phyloP scores from a whole-genome alignment of 495 filamentous ascomycete genomes.

The Neurospora africana region DNA sequence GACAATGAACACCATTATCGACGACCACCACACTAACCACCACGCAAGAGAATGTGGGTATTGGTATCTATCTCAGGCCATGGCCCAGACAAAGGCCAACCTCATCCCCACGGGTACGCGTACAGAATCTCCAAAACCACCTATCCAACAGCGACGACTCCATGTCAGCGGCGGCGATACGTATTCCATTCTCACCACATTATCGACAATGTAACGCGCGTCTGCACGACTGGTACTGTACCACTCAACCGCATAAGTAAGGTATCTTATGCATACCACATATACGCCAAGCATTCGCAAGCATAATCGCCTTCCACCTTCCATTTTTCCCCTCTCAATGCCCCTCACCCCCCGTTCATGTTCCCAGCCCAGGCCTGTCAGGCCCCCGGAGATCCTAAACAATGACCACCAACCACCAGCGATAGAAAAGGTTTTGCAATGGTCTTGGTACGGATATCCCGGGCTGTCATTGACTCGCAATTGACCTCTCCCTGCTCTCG shows the following conservation, averaged over 20 bases:
- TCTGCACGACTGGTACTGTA: neutral
- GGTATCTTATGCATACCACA: neutral
- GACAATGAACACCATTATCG: neutral
- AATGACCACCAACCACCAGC: neutral
- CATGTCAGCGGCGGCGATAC: neutral
- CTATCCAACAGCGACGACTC: neutral
- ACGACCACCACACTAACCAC: neutral
- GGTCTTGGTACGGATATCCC: neutral
- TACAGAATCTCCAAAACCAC: neutral
- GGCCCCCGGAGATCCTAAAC: neutral
- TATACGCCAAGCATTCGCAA: neutral
- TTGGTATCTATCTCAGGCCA: too few species aligned
- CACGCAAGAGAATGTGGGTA: neutral
- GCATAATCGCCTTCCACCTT: neutral
- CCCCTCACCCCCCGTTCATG: neutral
- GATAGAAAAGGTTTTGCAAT: neutral
- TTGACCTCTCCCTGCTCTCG: neutral
- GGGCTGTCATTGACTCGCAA: neutral
- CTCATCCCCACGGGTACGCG: neutral
- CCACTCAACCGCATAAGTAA: neutral
- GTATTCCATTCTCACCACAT: neutral
- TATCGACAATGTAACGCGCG: neutral
- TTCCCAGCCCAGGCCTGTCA: neutral
- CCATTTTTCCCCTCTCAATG: neutral
- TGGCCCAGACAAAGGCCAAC: too few species aligned